Evolutionary conservation across 2,329 filamentous ascomycete species (phyloP).

Genomic region (Intubia oerlemansii): DNA sequence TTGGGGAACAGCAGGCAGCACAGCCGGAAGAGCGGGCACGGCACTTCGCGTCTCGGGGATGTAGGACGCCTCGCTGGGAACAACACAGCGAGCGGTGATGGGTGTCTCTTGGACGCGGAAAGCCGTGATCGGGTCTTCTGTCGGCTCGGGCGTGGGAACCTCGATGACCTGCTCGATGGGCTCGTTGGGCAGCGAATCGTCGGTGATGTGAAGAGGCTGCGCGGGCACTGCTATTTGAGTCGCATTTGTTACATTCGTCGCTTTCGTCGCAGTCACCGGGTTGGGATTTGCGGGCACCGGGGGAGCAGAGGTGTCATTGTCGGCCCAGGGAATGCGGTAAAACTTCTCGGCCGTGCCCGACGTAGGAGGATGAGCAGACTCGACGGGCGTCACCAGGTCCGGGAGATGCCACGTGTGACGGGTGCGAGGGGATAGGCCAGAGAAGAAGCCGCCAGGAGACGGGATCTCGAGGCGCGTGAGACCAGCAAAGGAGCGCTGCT

Average conservation of each 20-base stretch:
- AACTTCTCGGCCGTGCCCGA: constrained; percentile 86
- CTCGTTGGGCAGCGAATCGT: constrained; percentile 16
- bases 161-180: constrained; percentile 50
- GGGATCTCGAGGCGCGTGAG: constrained; percentile 73
- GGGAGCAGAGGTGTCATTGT: constrained; percentile 15
- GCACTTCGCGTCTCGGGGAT: too few relatives aligned
- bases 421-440: constrained; percentile 53
- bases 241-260: too few relatives aligned
- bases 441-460: constrained; percentile 82
- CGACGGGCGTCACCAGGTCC: constrained; percentile 23
- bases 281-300: constrained; percentile 11
- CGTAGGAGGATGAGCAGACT: constrained; percentile 42
- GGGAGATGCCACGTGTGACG: constrained; percentile 63
- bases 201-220: constrained; percentile 16
- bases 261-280: too few relatives aligned
- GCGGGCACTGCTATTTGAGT: too few relatives aligned
- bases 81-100: constrained; percentile 14
- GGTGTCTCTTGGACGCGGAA: constrained; percentile 16
- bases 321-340: constrained; percentile 64
- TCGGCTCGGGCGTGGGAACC: constrained; percentile 22
- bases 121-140: constrained; percentile 45
- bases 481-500: constrained; percentile 41
- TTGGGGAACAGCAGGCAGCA: too few relatives aligned
- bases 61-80: too few relatives aligned
- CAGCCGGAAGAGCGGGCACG: too few relatives aligned